Evolutionary conservation across 805 yeast genomes (phyloP).

Genomic region (Saccharomyces mikatae): DNA sequence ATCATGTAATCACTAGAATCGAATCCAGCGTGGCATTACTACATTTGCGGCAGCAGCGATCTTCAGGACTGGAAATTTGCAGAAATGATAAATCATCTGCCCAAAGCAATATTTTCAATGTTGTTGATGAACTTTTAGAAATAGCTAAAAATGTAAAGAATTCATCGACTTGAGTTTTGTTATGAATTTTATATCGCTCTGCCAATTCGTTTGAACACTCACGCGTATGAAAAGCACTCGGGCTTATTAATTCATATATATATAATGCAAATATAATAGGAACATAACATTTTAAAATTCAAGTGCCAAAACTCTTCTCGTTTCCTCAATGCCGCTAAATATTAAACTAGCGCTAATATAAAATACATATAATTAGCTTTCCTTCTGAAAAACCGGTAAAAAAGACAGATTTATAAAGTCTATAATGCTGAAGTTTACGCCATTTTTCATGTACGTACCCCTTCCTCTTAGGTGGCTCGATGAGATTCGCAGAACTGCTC

Average conservation of each 20-base stretch:
- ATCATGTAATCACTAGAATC: conserved; percentile 59
- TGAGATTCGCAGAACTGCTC: background rate
- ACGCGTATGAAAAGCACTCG: background rate
- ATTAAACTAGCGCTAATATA: background rate
- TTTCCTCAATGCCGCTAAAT: background rate
- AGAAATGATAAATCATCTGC: conserved; percentile 7
- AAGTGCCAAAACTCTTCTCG: background rate
- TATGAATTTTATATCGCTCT: background rate
- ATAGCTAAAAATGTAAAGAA: conserved; percentile 1
- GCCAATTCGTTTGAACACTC: background rate
- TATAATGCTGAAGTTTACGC: background rate
- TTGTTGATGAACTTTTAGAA: conserved; percentile 21
- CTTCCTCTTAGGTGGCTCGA: background rate
- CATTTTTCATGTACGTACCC: background rate
- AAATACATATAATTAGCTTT: background rate
- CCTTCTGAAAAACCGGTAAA: background rate
- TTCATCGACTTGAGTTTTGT: background rate
- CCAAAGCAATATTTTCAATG: conserved; percentile 17
- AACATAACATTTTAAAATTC: background rate
- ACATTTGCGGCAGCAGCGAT: conserved; percentile 34
- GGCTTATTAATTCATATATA: background rate
- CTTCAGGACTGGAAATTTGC: conserved; percentile 12
- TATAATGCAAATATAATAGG: background rate
- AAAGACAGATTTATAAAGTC: background rate
- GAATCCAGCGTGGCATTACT: conserved; percentile 49